phyloP scores from a whole-genome alignment of 2,329 filamentous ascomycete species.

The Xylariaceae sp. region DNA sequence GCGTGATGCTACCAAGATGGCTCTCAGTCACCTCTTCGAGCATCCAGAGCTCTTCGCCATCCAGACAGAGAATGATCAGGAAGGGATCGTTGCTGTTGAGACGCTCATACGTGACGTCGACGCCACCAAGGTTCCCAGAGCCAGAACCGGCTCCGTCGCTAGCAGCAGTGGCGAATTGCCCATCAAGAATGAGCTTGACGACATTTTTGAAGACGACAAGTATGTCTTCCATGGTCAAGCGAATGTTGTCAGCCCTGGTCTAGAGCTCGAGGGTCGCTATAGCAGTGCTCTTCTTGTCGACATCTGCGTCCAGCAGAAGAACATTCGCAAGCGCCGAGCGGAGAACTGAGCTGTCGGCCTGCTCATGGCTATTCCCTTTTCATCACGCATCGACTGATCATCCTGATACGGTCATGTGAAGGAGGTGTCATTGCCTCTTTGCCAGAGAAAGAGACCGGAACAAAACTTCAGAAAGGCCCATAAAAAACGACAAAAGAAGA shows the following conservation, averaged over 20 bases:
- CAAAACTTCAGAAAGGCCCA: too few relatives aligned
- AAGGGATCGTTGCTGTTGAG: background rate
- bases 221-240: constrained; percentile 15
- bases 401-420: background rate
- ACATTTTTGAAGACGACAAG: too few relatives aligned
- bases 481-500: too few relatives aligned
- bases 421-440: too few relatives aligned
- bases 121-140: background rate
- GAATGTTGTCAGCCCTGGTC: constrained; percentile 6
- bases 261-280: constrained; percentile 15
- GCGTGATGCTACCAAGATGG: constrained; percentile 9
- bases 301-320: constrained; percentile 14
- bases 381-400: background rate
- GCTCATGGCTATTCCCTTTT: background rate
- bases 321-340: constrained; percentile 8
- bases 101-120: background rate
- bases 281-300: constrained; percentile 5
- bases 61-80: background rate
- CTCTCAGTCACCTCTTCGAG: constrained; percentile 7
- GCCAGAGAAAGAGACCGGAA: too few relatives aligned
- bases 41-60: constrained; percentile 15
- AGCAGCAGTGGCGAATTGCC: too few relatives aligned
- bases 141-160: too few relatives aligned
- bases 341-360: background rate
- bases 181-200: too few relatives aligned